Evolutionary conservation across 1,139 yeast genomes (phyloP).

Genomic region (Tardiomyces blankii): DNA sequence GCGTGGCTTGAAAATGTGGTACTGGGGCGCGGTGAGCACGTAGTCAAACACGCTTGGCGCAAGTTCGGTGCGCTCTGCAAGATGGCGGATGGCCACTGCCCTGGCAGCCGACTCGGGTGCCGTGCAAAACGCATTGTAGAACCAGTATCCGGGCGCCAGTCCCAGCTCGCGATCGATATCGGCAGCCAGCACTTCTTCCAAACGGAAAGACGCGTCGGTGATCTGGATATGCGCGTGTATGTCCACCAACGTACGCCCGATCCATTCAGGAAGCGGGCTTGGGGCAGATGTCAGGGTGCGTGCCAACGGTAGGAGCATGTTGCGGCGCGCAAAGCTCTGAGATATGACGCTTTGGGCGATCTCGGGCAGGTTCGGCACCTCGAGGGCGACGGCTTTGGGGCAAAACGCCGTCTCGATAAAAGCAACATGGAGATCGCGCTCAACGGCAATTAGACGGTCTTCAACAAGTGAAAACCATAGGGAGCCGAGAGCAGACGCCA

Average conservation of each 20-base stretch:
- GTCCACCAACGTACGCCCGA: conserved; percentile 40
- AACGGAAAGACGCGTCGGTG: conserved; percentile 42
- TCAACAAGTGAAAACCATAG: conserved; percentile 53
- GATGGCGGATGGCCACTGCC: conserved; percentile 24
- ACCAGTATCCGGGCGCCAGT: not conserved
- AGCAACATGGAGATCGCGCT: conserved; percentile 47
- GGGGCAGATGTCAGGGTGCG: conserved; percentile 24
- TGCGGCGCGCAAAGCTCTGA: conserved; percentile 50
- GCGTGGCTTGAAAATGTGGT: conserved; percentile 37
- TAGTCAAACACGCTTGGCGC: conserved; percentile 33
- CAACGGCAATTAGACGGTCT: conserved; percentile 54
- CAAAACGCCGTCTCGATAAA: conserved; percentile 40
- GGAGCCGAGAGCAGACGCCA: conserved; percentile 2
- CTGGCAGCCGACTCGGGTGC: conserved; percentile 46
- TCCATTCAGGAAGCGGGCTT: conserved; percentile 35
- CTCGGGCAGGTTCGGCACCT: conserved; percentile 10
- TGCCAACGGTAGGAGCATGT: conserved; percentile 53
- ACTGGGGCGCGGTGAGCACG: conserved; percentile 34
- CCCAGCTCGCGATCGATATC: not conserved
- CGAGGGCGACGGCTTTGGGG: conserved; percentile 1
- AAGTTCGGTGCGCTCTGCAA: conserved; percentile 27
- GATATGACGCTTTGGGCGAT: conserved; percentile 24
- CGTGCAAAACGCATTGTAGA: conserved; percentile 49
- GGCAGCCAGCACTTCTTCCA: conserved; percentile 32
- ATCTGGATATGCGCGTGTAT: conserved; percentile 43